phyloP scores from a whole-genome alignment of 768 basidiomycete genomes.

The Mycena vitilis region DNA sequence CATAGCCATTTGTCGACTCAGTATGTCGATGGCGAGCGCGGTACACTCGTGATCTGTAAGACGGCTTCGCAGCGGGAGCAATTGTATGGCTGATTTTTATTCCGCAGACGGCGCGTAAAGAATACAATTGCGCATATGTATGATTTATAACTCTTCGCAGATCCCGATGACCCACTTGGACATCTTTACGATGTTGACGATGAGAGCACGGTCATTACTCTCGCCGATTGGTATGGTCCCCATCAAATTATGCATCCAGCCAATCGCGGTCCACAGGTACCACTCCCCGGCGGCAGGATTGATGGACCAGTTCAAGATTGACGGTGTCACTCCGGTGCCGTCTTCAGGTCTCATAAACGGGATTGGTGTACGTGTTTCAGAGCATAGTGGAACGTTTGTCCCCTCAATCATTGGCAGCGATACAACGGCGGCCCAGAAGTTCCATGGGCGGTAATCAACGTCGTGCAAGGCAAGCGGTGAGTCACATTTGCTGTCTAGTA shows the following conservation, averaged over 20 bases:
- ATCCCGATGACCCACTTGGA: conserved; percentile 45
- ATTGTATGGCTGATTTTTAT: not conserved
- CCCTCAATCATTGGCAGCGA: conserved; percentile 14
- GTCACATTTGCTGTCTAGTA: not conserved
- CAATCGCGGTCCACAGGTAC: not conserved
- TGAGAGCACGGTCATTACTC: conserved; percentile 45
- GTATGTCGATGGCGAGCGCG: conserved; percentile 43
- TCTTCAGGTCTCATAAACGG: conserved; percentile 27
- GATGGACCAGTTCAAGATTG: conserved; percentile 40
- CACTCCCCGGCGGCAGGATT: conserved; percentile 5
- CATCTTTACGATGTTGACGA: conserved; percentile 47
- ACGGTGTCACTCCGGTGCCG: conserved; percentile 32
- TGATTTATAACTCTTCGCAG: not conserved
- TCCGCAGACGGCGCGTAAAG: conserved; percentile 6
- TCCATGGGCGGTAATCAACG: conserved; percentile 49
- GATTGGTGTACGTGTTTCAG: conserved; percentile 21
- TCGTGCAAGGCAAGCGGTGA: conserved; percentile 44
- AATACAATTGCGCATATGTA: not conserved
- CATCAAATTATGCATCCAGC: not conserved
- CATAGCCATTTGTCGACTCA: conserved; percentile 39
- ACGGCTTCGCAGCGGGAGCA: too few species aligned
- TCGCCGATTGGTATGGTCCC: conserved; percentile 28
- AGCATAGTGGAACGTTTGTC: not conserved
- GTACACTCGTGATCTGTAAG: conserved; percentile 39
- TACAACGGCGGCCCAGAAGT: conserved; percentile 49